Evolutionary conservation across 2,329 filamentous ascomycete species (phyloP).

Genomic region (Colletotrichum kahawae): DNA sequence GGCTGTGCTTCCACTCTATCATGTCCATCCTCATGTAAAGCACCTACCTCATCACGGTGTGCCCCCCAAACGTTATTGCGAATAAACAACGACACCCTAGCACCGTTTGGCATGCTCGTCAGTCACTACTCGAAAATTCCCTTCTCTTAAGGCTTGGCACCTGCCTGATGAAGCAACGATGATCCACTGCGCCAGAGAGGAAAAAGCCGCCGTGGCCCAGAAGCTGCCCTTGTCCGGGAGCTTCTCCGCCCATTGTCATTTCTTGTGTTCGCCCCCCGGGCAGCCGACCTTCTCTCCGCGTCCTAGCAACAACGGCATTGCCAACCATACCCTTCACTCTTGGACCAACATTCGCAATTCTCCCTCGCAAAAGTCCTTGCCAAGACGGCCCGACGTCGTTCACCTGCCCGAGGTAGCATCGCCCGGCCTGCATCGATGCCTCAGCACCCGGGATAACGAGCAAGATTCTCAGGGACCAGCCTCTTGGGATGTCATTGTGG

Average conservation of each 20-base stretch:
- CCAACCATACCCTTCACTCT: background rate
- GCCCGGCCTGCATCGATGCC: slow-evolving; percentile 8
- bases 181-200: slow-evolving; percentile 3
- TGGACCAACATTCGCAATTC: background rate
- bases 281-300: background rate
- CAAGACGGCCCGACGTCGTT: slow-evolving; percentile 2
- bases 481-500: background rate
- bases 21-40: background rate
- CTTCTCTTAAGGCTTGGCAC: slow-evolving; percentile 17
- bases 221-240: background rate
- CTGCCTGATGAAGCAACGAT: slow-evolving; percentile 15
- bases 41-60: background rate
- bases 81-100: background rate
- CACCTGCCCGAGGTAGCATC: slow-evolving; percentile 21
- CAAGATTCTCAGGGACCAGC: background rate
- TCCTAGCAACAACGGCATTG: background rate
- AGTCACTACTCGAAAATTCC: background rate
- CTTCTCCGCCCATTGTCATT: background rate
- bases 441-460: background rate
- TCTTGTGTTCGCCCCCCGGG: background rate
- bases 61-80: background rate
- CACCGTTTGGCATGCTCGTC: background rate
- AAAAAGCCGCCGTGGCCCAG: background rate
- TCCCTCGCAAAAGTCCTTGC: slow-evolving; percentile 7
- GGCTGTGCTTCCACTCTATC: background rate